Evolutionary conservation across 108 stramenopile species (phyloP).

Genomic region (Cyclotella sp.): DNA sequence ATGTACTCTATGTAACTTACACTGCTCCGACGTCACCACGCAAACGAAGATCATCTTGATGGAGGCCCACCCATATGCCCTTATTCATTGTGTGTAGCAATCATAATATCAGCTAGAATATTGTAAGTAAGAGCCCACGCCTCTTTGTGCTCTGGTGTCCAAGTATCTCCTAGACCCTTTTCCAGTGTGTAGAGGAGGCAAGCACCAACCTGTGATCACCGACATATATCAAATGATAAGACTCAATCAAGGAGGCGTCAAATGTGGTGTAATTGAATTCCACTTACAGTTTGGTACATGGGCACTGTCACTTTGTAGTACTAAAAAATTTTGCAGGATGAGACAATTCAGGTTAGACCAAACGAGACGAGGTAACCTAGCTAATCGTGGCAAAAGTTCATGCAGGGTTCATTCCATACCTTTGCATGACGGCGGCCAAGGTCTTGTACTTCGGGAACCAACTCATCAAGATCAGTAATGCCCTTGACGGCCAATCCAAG

Average conservation of each 20-base stretch:
- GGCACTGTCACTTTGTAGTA: conserved; percentile 33
- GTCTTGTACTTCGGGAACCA: conserved; percentile 31
- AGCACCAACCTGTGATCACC: conserved; percentile 19
- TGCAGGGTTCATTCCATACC: neutral
- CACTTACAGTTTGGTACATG: conserved; percentile 33
- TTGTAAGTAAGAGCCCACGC: conserved; percentile 42
- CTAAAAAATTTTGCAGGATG: neutral
- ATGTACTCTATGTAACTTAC: no score
- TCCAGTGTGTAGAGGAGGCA: conserved; percentile 40
- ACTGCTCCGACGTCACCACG: no score
- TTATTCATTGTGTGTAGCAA: conserved; percentile 1
- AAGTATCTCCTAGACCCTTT: conserved; percentile 41
- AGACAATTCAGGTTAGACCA: neutral
- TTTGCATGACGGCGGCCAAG: conserved; percentile 38
- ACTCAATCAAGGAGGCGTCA: neutral
- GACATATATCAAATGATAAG: neutral
- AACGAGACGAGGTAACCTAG: no score
- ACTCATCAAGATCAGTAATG: conserved; percentile 24
- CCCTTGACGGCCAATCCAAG: conserved; percentile 32
- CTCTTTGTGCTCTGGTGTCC: conserved; percentile 43
- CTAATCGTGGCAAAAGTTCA: no score
- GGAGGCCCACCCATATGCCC: neutral
- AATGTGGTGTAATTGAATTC: neutral
- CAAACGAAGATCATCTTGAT: neutral
- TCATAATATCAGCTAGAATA: conserved; percentile 34